Evolutionary conservation across 2,329 filamentous ascomycete species (phyloP).

Genomic region (Emericellopsis cladophorae): DNA sequence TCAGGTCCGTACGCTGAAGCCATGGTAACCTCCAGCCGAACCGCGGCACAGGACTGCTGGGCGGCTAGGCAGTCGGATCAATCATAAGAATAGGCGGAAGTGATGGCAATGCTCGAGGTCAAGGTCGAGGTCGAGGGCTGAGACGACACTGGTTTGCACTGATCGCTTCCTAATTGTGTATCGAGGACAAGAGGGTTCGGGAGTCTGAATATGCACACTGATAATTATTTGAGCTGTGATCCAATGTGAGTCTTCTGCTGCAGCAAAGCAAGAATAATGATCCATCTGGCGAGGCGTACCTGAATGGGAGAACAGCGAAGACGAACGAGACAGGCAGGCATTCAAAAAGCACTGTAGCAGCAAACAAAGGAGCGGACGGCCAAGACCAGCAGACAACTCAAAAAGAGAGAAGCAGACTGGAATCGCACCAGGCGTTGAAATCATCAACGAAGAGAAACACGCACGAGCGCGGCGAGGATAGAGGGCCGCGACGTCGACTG

Average conservation of each 20-base stretch:
- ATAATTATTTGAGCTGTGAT: not conserved
- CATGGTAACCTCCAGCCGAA: slow-evolving; percentile 31
- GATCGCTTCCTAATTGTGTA: too few species aligned
- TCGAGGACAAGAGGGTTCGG: too few species aligned
- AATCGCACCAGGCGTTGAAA: slow-evolving; percentile 35
- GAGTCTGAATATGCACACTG: not conserved
- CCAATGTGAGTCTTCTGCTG: slow-evolving; percentile 4
- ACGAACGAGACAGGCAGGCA: slow-evolving; percentile 6
- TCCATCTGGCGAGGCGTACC: not conserved
- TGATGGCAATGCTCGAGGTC: not conserved
- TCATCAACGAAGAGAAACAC: not conserved
- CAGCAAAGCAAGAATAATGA: slow-evolving; percentile 1
- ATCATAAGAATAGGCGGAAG: slow-evolving; percentile 18
- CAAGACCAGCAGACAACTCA: slow-evolving; percentile 42
- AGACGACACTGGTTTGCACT: too few species aligned
- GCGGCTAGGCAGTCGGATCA: slow-evolving; percentile 20
- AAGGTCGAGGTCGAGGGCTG: not conserved
- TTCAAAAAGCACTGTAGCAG: slow-evolving; percentile 9
- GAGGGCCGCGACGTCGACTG: not conserved
- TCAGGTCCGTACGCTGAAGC: slow-evolving; percentile 26
- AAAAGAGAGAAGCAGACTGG: slow-evolving; percentile 35
- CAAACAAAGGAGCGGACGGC: slow-evolving; percentile 43
- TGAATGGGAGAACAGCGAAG: not conserved
- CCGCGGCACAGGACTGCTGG: slow-evolving; percentile 33
- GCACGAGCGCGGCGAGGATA: slow-evolving; percentile 1